phyloP scores from a whole-genome alignment of 2,329 filamentous ascomycete species.

The Emydomyces testavorans region DNA sequence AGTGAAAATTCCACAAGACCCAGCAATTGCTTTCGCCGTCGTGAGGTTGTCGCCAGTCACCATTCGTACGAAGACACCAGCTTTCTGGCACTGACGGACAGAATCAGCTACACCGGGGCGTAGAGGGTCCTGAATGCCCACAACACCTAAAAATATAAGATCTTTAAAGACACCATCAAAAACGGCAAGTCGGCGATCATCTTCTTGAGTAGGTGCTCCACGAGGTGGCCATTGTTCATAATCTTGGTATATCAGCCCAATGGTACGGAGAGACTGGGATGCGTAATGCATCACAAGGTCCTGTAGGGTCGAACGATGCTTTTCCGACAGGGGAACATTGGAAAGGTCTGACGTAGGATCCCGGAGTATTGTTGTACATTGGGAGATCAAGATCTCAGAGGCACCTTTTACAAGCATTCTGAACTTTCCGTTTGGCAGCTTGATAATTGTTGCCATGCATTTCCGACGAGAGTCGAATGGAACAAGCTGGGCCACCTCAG shows the following conservation, averaged over 20 bases:
- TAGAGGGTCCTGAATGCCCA: slow-evolving; percentile 65
- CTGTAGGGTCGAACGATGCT: slow-evolving; percentile 22
- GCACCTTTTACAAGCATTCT: slow-evolving; percentile 41
- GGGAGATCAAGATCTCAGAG: slow-evolving; percentile 36
- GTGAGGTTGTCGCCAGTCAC: slow-evolving; percentile 61
- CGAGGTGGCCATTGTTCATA: slow-evolving; percentile 57
- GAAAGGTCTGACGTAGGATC: slow-evolving; percentile 19
- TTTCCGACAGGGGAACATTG: slow-evolving; percentile 22
- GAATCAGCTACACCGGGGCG: slow-evolving; percentile 56
- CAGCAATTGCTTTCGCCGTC: slow-evolving; percentile 62
- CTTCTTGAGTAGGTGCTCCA: slow-evolving; percentile 44
- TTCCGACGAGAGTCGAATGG: slow-evolving; percentile 68
- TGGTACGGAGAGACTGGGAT: slow-evolving; percentile 58
- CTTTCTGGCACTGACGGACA: slow-evolving; percentile 54
- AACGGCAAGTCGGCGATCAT: slow-evolving; percentile 50
- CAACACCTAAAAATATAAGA: slow-evolving; percentile 61
- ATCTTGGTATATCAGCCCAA: slow-evolving; percentile 62
- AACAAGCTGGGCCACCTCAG: slow-evolving; percentile 54
- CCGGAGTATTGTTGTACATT: slow-evolving; percentile 26
- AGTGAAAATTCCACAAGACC: slow-evolving; percentile 57
- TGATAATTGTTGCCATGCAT: slow-evolving; percentile 45
- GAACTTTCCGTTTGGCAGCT: slow-evolving; percentile 29
- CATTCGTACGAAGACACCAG: slow-evolving; percentile 62
- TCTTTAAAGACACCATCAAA: slow-evolving; percentile 59
- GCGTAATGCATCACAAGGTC: slow-evolving; percentile 35